Evolutionary conservation across 345 rosid species (phyloP), one percentile per base, ranked within the genome.

Genomic region (Brassica rapa): DNA sequence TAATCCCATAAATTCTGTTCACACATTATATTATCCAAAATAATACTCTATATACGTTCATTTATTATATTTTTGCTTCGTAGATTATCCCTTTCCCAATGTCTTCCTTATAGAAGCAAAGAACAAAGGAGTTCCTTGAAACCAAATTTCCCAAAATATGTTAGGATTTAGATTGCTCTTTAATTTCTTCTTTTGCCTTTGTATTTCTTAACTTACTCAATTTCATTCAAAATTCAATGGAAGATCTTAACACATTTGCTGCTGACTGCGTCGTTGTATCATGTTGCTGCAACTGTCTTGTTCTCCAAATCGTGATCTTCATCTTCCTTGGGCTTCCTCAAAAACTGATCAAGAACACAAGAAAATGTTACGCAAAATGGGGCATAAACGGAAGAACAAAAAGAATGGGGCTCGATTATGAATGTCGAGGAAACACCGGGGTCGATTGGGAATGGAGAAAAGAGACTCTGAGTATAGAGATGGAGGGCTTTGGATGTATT

Each of bases 271-370:
- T 91, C 1, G 92, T 87, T 4, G 41, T 92, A 37, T 87, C 90
- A 0, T 92, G 98, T 74, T 91, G 96, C 83, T 90, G 92, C 87
- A 90, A 90, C 68, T 94, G 97, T 84, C 66, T 94, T 84, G 70
- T 86, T 70, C 85, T 94, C n/a, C 93, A 92, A 64, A 70, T 90
- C 56, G 21, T 86, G 2, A 29, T 90, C 83, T 89, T 86, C 73
- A n/a, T 88, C 82, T 76, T 89, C 59, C 80, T 92, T 68, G 80
- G 81, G 68, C 83, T 89, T 53, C 97, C 98, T 14, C 39, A 61
- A 71, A 89, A 85, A 76, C 72, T 90, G 11, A 35, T 87, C 51
- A 80, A 68, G 69, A 90, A 86, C 82, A 87, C 90, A 0, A 84
- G 78, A 81, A 82, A 78, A 19, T 65, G 73, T 56, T 87, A 81